Base-by-base conservation (phyloP, 140 eudicot species). In the Bidens hawaiensis region DNA sequence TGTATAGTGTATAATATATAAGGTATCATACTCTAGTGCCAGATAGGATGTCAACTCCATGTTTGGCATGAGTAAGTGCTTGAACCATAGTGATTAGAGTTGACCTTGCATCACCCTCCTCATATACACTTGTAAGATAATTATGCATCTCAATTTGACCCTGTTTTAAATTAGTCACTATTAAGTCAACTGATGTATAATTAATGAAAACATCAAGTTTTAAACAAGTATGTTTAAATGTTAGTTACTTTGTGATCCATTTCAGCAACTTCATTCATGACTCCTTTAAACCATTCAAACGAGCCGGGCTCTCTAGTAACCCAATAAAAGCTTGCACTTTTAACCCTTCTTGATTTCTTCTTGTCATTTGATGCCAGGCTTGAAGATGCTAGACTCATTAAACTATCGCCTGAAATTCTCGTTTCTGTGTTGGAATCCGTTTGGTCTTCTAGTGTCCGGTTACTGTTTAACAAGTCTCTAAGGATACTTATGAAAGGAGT, bases 61-160 rank as follows among this genome's bases (percentile, higher is more conserved):
- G 89, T 76, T 94, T 94, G 50, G 99, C 99, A 71, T 94, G 97
- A 64, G 76, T 85, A 27, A 94, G 85, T 68, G 99, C 97, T 78
- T 94, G 97, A 40, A 88, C 94, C 95, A 94, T 88, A 42, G 99
- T 88, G 76, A 94, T 89, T 13, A 94, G 86, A 56, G 97, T 81
- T 40, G 99, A 94, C 67, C 99, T 73, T 34, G 99, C 99, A 76
- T 94, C 99, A 9, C 99, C 88, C 71, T 94, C 99, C 70, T 94
- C 99, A 50, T 88, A 94, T 56, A 94, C 97, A 67, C 95, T 94
- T 14, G 97, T 88, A 24, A 94, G 95, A 73, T 94, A 94, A 72
- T 88, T 94, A 64, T 94, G 99, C 99, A 94, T 85, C 78, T 94
- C 99, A 23, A 94, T 88, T 70, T 83, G 89, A 61, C 95, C 99